Conservation (phyloP, 352 stramenopile species). For the Blastocystis sp. region DNA sequence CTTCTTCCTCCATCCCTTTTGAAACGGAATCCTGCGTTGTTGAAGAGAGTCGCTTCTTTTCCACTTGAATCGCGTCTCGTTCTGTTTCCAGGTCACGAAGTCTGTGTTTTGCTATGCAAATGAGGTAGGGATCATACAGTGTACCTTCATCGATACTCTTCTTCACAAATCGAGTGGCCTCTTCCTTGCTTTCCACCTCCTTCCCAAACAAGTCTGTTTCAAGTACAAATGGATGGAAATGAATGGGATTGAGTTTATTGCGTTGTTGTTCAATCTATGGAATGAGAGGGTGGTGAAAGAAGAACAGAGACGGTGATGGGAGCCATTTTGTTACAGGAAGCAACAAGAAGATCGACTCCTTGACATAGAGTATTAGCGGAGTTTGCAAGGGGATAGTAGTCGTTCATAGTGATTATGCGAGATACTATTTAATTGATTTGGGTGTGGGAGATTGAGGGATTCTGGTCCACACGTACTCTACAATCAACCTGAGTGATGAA, state of each 20-base stretch:
- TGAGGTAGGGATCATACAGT: not conserved
- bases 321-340: conserved; percentile 26
- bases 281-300: not conserved
- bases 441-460: conserved; percentile 9
- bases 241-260: not conserved
- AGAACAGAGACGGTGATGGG: not conserved
- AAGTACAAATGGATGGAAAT: not conserved
- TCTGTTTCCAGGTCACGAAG: not conserved
- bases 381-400: not conserved
- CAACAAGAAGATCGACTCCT: conserved; percentile 2
- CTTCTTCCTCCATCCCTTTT: conserved; percentile 11
- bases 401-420: not conserved
- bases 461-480: conserved; percentile 28
- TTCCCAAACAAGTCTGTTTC: not conserved
- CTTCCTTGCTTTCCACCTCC: not conserved
- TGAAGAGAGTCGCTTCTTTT: conserved; percentile 28
- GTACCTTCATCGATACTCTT: conserved; percentile 9
- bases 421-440: not conserved
- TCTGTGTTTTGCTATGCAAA: not conserved
- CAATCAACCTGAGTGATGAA: too few relatives aligned
- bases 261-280: conserved; percentile 12
- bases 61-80: not conserved
- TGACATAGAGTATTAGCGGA: not conserved
- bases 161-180: not conserved
- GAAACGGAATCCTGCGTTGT: not conserved